phyloP scores from a whole-genome alignment of 78 protist species.

The slime mould (Dictyostelium discoideum) region DNA sequence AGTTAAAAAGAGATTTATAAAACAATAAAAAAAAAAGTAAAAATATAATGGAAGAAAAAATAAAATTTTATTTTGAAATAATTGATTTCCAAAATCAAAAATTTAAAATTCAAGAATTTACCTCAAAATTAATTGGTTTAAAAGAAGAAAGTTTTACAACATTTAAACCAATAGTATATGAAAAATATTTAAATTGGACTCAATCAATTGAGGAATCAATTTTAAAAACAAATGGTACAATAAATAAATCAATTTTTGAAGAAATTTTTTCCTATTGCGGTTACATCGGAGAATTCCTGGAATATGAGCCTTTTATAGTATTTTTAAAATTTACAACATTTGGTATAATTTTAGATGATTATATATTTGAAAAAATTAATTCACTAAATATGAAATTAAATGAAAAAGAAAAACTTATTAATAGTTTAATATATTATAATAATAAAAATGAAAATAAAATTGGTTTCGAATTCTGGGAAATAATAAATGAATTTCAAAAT shows the following conservation, averaged over 20 bases:
- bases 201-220: background rate
- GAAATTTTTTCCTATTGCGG: background rate
- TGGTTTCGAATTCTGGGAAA: background rate
- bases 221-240: background rate
- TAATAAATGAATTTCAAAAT: no score
- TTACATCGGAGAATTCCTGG: background rate
- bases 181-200: background rate
- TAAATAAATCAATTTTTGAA: background rate
- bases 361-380: background rate
- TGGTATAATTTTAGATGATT: background rate
- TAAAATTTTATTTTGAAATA: no score
- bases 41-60: no score
- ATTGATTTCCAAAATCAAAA: no score
- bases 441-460: no score
- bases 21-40: no score
- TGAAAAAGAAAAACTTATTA: background rate
- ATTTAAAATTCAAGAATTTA: background rate
- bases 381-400: no score
- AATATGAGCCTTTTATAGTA: background rate
- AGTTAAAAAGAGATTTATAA: no score
- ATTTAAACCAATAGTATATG: background rate
- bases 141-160: background rate
- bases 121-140: background rate
- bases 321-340: background rate
- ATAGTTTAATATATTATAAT: background rate